A percentile compares a stretch with the other conserved stretches of the same genome.
These are phyloP conservation scores for Triticum turgidum DNA, from an alignment of 176 grass and related monocot species.

Conservation along the genomic window DNA sequence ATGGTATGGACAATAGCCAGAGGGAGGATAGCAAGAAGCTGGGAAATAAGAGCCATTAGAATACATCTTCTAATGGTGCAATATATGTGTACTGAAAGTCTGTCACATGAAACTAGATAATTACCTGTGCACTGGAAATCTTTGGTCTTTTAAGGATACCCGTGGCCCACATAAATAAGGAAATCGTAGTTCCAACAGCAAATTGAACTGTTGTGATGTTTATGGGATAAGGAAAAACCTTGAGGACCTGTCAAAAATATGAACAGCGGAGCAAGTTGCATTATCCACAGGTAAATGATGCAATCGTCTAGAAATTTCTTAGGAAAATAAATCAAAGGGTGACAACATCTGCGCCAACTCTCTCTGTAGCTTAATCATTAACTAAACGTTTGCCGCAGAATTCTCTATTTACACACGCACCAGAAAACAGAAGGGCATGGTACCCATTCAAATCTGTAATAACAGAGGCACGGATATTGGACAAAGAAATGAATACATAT, in stretches of 20 bases:
- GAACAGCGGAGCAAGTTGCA: background rate
- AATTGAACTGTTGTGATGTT: slow-evolving; percentile 84
- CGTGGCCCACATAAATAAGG: slow-evolving; percentile 66
- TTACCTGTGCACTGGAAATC: slow-evolving; percentile 71
- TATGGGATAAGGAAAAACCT: slow-evolving; percentile 74
- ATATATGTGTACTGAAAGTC: slow-evolving; percentile 20
- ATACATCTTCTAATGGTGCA: background rate
- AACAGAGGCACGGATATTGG: background rate
- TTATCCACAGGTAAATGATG: background rate
- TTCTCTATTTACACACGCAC: background rate
- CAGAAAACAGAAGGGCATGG: background rate
- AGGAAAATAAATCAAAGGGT: background rate
- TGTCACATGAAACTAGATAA: background rate
- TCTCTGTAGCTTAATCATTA: background rate
- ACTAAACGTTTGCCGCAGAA: background rate
- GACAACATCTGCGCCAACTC: background rate
- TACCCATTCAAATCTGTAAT: background rate
- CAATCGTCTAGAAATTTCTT: background rate
- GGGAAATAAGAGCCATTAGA: slow-evolving; percentile 29
- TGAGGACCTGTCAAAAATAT: slow-evolving; percentile 53
- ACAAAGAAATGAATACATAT: background rate
- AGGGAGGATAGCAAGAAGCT: slow-evolving; percentile 77
- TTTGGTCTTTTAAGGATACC: slow-evolving; percentile 75
- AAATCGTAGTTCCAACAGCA: slow-evolving; percentile 55
- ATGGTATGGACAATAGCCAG: slow-evolving; percentile 76